phyloP scores from a whole-genome alignment of 352 stramenopile species.

The Pythium aphanidermatum region DNA sequence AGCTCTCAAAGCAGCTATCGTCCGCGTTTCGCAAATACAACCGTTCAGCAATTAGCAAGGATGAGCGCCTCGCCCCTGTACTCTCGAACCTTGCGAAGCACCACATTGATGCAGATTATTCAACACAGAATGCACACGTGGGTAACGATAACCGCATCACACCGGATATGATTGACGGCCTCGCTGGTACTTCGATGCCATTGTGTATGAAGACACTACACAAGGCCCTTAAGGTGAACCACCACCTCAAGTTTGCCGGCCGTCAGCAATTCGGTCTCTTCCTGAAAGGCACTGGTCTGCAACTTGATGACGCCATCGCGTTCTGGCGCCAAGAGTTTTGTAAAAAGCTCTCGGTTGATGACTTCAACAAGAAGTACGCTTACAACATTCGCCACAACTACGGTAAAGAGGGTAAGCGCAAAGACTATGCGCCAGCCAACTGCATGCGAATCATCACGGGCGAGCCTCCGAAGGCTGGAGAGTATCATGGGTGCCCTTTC shows the following conservation, averaged over 20 bases:
- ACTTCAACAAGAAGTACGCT: constrained; percentile 98
- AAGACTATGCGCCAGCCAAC: constrained; percentile 95
- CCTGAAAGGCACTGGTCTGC: constrained; percentile 96
- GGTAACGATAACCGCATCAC: constrained; percentile 69
- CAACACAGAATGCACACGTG: constrained; percentile 25
- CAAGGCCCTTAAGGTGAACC: constrained; percentile 89
- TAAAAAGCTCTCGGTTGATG: constrained; percentile 93
- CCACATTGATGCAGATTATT: constrained; percentile 92
- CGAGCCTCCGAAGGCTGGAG: constrained; percentile 87
- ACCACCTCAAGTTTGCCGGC: constrained; percentile 97
- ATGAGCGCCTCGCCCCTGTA: constrained; percentile 91
- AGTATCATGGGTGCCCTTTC: constrained; percentile 99
- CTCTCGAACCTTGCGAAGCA: constrained; percentile 95
- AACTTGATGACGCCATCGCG: constrained; percentile 93
- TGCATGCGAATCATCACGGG: constrained; percentile 98
- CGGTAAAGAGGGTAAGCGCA: constrained; percentile 98
- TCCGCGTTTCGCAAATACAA: constrained; percentile 86
- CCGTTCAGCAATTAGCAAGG: constrained; percentile 86
- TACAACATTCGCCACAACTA: constrained; percentile 99
- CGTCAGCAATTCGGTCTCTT: constrained; percentile 98
- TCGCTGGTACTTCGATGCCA: constrained; percentile 92
- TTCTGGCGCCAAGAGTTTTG: constrained; percentile 95
- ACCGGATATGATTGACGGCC: constrained; percentile 88
- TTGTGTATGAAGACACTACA: constrained; percentile 98
- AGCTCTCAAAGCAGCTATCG: constrained; percentile 90